Conservation (phyloP, 306 rosid genomes). For the Inga leiocalycina region DNA sequence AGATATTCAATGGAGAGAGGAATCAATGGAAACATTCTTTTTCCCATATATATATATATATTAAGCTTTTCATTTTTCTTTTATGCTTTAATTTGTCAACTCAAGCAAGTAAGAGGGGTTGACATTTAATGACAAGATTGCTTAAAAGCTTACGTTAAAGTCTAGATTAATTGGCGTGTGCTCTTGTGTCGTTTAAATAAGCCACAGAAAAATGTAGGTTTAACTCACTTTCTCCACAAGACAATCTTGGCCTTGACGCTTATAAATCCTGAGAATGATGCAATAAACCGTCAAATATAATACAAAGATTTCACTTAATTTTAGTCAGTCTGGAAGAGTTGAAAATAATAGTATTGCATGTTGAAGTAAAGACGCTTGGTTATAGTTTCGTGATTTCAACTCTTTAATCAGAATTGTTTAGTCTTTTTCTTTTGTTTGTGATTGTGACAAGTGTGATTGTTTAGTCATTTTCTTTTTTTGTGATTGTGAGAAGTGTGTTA, state of each 20-base stretch:
- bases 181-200: neutral
- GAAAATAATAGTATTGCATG: neutral
- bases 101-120: neutral
- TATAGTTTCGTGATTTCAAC: neutral
- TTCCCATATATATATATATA: neutral
- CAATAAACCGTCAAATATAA: neutral
- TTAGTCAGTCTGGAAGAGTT: conserved; percentile 22
- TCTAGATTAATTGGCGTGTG: neutral
- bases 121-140: neutral
- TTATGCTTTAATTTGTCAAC: neutral
- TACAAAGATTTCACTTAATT: neutral
- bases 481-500: too few species aligned
- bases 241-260: neutral
- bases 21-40: too few species aligned
- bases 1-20: too few species aligned
- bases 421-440: too few species aligned
- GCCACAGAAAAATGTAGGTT: conserved; percentile 25
- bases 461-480: too few species aligned
- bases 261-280: neutral
- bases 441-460: too few species aligned
- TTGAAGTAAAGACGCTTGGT: conserved; percentile 8
- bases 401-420: neutral
- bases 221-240: conserved; percentile 13
- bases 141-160: neutral
- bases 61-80: neutral